These are phyloP conservation scores for Botrytis cinerea DNA, from an alignment of 2,329 filamentous ascomycete species.

Conservation along the genomic window DNA sequence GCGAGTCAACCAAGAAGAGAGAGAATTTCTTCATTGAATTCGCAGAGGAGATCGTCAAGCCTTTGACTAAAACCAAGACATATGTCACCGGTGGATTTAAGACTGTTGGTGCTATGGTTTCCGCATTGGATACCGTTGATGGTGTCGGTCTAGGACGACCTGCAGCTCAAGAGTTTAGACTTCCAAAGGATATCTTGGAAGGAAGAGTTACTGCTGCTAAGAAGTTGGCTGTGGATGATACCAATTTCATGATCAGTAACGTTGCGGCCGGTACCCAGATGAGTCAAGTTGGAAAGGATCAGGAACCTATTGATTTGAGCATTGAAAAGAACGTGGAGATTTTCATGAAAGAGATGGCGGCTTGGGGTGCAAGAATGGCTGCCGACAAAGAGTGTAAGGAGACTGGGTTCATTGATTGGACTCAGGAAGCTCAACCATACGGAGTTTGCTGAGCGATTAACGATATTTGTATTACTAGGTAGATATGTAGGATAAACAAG, in stretches of 20 bases:
- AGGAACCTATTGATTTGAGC: slow-evolving; percentile 55
- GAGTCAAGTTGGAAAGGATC: slow-evolving; percentile 52
- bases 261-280: slow-evolving; percentile 37
- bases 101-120: slow-evolving; percentile 49
- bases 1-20: slow-evolving; percentile 49
- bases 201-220: slow-evolving; percentile 52
- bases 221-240: slow-evolving; percentile 49
- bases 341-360: slow-evolving; percentile 51
- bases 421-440: slow-evolving; percentile 31
- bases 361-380: slow-evolving; percentile 46
- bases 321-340: slow-evolving; percentile 49
- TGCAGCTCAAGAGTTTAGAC: slow-evolving; percentile 47
- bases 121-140: slow-evolving; percentile 50
- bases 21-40: slow-evolving; percentile 73
- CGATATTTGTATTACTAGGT: not conserved
- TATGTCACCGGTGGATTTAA: slow-evolving; percentile 64
- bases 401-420: slow-evolving; percentile 49
- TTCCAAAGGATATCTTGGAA: slow-evolving; percentile 46
- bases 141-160: slow-evolving; percentile 53
- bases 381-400: slow-evolving; percentile 44
- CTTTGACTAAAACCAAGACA: slow-evolving; percentile 49
- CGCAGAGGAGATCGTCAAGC: slow-evolving; percentile 52
- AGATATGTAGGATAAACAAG: not conserved
- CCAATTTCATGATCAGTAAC: slow-evolving; percentile 49
- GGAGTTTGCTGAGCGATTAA: not conserved